Percentiles rank a stretch among this genome's conserved stretches.
phyloP scores from a whole-genome alignment of 1,284 basidiomycete species.

The Microbotryomycetes sp. region DNA sequence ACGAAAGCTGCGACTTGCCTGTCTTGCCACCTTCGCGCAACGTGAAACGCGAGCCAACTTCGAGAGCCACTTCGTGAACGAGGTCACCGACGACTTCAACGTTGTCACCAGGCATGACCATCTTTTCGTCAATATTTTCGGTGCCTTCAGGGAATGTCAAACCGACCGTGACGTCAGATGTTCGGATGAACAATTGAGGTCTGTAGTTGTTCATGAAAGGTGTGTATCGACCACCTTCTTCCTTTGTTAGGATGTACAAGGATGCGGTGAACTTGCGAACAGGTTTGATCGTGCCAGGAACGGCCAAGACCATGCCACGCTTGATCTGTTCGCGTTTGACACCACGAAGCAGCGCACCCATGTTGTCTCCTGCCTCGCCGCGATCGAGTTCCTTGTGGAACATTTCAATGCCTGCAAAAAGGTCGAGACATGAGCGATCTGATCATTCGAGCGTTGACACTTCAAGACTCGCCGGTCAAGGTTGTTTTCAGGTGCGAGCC shows the following conservation, averaged over 20 bases:
- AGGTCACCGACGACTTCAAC: conserved; percentile 86
- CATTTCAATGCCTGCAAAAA: conserved; percentile 60
- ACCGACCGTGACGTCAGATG: conserved; percentile 83
- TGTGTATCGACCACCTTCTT: conserved; percentile 96
- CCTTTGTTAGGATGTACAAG: conserved; percentile 89
- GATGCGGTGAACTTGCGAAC: conserved; percentile 91
- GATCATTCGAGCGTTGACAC: neutral
- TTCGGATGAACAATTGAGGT: conserved; percentile 94
- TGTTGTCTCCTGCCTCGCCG: conserved; percentile 98
- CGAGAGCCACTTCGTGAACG: conserved; percentile 81
- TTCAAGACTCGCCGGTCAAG: conserved; percentile 64
- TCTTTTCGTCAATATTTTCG: conserved; percentile 54
- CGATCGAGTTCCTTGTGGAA: conserved; percentile 99
- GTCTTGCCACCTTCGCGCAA: conserved; percentile 80
- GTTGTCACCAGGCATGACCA: conserved; percentile 99
- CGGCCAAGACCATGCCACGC: conserved; percentile 86
- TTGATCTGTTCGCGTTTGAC: conserved; percentile 94
- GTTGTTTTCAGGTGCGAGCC: conserved; percentile 83
- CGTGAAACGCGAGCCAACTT: conserved; percentile 91
- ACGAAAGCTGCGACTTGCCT: conserved; percentile 5
- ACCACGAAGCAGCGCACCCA: conserved; percentile 95
- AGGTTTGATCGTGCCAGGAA: conserved; percentile 88
- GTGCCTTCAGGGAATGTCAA: conserved; percentile 79
- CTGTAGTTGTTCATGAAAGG: conserved; percentile 97
- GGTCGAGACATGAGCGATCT: neutral